Evolutionary conservation across 441 rosid species (phyloP).

Genomic region (Mallotus repandus): DNA sequence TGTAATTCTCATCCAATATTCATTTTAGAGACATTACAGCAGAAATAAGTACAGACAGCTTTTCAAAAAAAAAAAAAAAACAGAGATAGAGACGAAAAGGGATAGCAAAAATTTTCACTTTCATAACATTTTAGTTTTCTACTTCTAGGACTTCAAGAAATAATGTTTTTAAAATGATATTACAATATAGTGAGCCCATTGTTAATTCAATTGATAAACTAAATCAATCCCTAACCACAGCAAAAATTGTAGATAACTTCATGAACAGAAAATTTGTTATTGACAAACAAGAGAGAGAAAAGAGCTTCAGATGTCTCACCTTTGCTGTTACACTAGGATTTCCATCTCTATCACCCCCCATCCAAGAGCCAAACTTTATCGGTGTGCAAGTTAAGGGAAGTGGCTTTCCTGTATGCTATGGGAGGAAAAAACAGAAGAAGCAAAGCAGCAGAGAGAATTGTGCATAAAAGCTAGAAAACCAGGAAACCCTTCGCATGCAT

Average conservation of each 20-base stretch:
- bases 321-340: conserved; percentile 95
- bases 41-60: background rate
- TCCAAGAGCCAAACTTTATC: conserved; percentile 94
- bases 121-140: too few species aligned
- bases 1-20: background rate
- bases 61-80: background rate
- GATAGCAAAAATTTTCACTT: background rate
- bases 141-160: background rate
- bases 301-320: conserved; percentile 43
- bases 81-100: too few species aligned
- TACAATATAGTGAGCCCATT: background rate
- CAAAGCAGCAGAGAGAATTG: conserved; percentile 1
- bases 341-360: conserved; percentile 99
- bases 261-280: background rate
- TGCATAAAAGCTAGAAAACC: conserved; percentile 7
- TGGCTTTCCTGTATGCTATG: conserved; percentile 79
- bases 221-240: background rate
- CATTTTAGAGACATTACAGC: background rate
- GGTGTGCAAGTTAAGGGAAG: conserved; percentile 96
- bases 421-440: conserved; percentile 13
- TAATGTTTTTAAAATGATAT: background rate
- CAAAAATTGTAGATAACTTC: background rate
- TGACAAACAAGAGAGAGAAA: background rate
- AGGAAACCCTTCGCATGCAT: conserved; percentile 6
- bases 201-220: background rate